These are phyloP conservation scores for Urtica urens DNA, from an alignment of 306 rosid genomes.

Conservation along the genomic window DNA sequence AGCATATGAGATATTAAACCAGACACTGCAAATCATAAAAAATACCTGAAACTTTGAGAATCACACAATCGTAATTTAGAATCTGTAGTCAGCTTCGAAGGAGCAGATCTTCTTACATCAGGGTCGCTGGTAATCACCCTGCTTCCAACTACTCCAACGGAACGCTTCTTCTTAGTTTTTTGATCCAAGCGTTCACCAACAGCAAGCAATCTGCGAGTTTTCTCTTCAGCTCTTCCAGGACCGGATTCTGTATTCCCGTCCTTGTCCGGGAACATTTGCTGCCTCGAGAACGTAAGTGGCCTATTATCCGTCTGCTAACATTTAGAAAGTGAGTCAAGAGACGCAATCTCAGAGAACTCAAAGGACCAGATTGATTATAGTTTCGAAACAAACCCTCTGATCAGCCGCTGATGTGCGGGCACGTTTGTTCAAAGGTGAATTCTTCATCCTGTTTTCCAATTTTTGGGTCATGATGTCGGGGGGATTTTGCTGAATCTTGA, in stretches of 20 bases:
- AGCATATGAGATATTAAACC: too few species aligned
- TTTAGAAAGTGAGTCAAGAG: constrained; percentile 20
- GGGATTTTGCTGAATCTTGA: constrained; percentile 46
- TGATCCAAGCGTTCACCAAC: constrained; percentile 86
- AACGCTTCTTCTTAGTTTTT: constrained; percentile 70
- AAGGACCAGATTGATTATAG: constrained; percentile 1
- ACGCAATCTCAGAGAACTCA: constrained; percentile 14
- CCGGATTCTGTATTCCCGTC: constrained; percentile 40
- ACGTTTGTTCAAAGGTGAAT: constrained; percentile 55
- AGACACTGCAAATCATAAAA: too few species aligned
- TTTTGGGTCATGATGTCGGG: constrained; percentile 46
- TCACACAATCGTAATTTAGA: constrained; percentile 51
- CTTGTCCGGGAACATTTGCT: constrained; percentile 43
- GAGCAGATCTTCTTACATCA: constrained; percentile 40
- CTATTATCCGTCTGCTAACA: constrained; percentile 58
- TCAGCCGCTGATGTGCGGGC: constrained; percentile 55
- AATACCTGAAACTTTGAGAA: constrained; percentile 73
- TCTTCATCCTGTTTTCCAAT: constrained; percentile 50
- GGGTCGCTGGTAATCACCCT: constrained; percentile 47
- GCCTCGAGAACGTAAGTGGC: constrained; percentile 42
- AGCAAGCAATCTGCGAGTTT: constrained; percentile 73
- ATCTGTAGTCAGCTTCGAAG: constrained; percentile 47
- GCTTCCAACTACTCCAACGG: constrained; percentile 71
- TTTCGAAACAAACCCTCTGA: constrained; percentile 50
- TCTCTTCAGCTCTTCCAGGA: constrained; percentile 69